A percentile compares a stretch with the other conserved stretches of the same genome.
These are phyloP conservation scores for Miscanthus lutarioriparius DNA, from an alignment of 176 grass and related monocot genomes.

Conservation along the genomic window DNA sequence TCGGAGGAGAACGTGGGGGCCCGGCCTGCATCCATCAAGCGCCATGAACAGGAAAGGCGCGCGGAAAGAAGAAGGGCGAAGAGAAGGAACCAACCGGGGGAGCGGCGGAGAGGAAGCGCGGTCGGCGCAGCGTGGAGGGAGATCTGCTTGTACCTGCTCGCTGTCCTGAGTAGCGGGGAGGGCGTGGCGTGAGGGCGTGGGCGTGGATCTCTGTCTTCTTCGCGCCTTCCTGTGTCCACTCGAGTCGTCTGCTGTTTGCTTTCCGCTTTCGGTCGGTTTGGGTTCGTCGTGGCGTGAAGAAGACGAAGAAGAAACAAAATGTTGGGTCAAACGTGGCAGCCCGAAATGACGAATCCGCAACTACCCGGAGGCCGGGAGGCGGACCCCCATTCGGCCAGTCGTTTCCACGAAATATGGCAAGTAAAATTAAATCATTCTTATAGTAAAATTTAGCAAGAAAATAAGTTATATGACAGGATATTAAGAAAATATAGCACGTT, in stretches of 20 bases:
- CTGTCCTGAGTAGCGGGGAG: not conserved
- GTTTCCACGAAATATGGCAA: no score
- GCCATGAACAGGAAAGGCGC: not conserved
- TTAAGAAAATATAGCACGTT: no score
- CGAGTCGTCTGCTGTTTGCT: no score
- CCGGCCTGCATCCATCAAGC: not conserved
- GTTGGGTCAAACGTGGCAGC: no score
- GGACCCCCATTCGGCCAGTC: no score
- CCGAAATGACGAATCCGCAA: no score
- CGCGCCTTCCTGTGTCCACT: not conserved
- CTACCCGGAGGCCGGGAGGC: no score
- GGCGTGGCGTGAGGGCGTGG: not conserved
- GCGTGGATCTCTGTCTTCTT: not conserved
- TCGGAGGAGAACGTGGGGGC: not conserved
- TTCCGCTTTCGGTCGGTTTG: no score
- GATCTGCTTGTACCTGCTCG: slow-evolving; percentile 21
- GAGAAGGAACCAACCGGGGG: not conserved
- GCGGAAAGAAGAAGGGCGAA: not conserved
- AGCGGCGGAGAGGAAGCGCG: not conserved
- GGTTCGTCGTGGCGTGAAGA: not conserved
- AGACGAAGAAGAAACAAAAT: no score
- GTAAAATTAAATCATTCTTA: no score
- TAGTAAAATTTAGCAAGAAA: no score
- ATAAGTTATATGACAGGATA: no score
- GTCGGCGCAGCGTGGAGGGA: not conserved